Percentiles rank a stretch among this genome's conserved stretches.
phyloP scores from a whole-genome alignment of 257 asterid genomes.

The Verbascum thapsus region DNA sequence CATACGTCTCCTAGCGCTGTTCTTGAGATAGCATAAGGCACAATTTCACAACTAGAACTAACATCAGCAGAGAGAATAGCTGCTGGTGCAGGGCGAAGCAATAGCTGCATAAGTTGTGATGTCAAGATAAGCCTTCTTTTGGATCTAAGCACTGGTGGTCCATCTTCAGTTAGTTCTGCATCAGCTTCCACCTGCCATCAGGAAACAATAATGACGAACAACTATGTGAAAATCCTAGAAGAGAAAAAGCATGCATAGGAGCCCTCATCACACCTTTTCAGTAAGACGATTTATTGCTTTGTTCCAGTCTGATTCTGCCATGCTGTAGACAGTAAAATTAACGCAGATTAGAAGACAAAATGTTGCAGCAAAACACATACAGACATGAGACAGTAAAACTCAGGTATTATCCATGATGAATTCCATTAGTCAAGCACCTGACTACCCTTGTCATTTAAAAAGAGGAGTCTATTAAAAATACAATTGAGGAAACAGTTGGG shows the following conservation, averaged over 20 bases:
- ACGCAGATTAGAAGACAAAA: constrained; percentile 29
- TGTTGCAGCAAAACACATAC: constrained; percentile 3
- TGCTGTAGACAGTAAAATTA: constrained; percentile 48
- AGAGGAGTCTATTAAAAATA: no score
- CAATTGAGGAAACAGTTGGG: neutral
- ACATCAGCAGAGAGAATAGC: constrained; percentile 62
- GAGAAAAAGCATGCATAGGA: constrained; percentile 24
- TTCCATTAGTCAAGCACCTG: constrained; percentile 12
- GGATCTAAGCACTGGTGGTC: constrained; percentile 49
- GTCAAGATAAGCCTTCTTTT: constrained; percentile 75
- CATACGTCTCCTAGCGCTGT: constrained; percentile 76
- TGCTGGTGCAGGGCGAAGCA: constrained; percentile 62
- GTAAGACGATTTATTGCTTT: constrained; percentile 51
- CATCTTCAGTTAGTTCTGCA: constrained; percentile 57
- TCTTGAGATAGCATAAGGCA: constrained; percentile 61
- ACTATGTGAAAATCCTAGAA: constrained; percentile 10
- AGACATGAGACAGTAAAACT: neutral
- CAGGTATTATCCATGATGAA: neutral
- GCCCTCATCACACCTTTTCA: constrained; percentile 61
- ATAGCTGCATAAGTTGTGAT: constrained; percentile 84
- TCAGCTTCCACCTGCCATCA: constrained; percentile 59
- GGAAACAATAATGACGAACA: constrained; percentile 13
- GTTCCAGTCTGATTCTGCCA: constrained; percentile 71
- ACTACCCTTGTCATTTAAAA: constrained; percentile 1
- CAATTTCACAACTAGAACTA: constrained; percentile 44